These are phyloP conservation scores for Globisporangium cederbergense DNA, from an alignment of 352 stramenopile species.

Conservation along the genomic window DNA sequence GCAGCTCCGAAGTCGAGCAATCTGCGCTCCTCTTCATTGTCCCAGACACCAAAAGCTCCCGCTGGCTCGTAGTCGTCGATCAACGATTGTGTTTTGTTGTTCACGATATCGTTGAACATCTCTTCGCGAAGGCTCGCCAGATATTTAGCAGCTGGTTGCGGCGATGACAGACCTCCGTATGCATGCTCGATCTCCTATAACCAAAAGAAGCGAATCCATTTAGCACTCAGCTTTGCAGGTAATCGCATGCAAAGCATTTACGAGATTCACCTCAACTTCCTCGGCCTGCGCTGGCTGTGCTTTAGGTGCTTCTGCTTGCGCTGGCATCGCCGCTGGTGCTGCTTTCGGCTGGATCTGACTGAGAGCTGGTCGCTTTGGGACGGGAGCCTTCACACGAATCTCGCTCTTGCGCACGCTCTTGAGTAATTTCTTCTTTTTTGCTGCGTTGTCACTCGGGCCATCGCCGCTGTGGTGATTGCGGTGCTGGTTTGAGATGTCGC, in stretches of 20 bases:
- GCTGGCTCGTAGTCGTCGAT: conserved; percentile 41
- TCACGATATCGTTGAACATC: conserved; percentile 45
- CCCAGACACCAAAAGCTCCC: conserved; percentile 25
- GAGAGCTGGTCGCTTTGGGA: conserved; percentile 14
- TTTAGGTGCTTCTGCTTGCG: conserved; percentile 18
- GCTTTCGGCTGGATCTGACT: conserved; percentile 1
- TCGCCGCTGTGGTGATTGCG: conserved; percentile 25
- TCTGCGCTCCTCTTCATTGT: conserved; percentile 34
- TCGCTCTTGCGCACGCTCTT: conserved; percentile 19
- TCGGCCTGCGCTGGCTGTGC: conserved; percentile 15
- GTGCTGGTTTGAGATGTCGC: conserved; percentile 80
- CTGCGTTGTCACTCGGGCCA: conserved; percentile 3
- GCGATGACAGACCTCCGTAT: conserved; percentile 57
- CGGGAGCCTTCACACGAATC: conserved; percentile 24
- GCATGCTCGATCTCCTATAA: conserved; percentile 66
- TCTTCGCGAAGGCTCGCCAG: conserved; percentile 50
- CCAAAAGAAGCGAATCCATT: neutral
- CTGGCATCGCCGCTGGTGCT: neutral
- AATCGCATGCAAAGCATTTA: neutral
- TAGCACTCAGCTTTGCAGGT: neutral
- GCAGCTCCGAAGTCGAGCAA: conserved; percentile 36
- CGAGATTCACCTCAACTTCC: conserved; percentile 37
- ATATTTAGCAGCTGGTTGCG: conserved; percentile 28
- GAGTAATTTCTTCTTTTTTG: conserved; percentile 25
- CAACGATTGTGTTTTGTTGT: conserved; percentile 41